Base-by-base conservation (phyloP, 2,329 filamentous ascomycete species). In the Colletotrichum abscissum region DNA sequence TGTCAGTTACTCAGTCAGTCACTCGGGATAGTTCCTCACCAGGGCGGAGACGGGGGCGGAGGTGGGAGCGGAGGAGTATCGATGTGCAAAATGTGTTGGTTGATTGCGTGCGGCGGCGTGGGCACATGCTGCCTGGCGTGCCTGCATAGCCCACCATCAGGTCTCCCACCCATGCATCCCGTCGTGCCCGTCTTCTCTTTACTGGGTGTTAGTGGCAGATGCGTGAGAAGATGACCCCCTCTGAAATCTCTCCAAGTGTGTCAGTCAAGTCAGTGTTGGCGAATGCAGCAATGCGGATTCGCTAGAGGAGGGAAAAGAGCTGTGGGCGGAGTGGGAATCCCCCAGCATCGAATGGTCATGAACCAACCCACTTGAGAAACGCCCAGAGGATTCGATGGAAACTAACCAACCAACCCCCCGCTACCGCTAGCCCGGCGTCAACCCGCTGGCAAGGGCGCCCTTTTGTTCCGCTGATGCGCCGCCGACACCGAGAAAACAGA, bases 341-440 rank as follows among this genome's bases (percentile, higher is more conserved):
- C 22, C 49, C 16, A 38, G 24, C 19, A n/a, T 58, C 28, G 58
- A 63, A 22, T 52, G 69, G 59, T 55, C 58, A 49, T 35, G 57
- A n/a, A 14, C 57, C 69, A 72, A 64, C 58, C 69, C 63, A 16
- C 28, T 64, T 64, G 62, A n/a, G 35, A 64, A 49, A 55, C 62
- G 46, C 62, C 62, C 46, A 64, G 46, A 55, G 16, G n/a, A 28
- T 28, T 63, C 7, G n/a, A 49, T 6, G 33, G 26, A 64, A 30
- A 46, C 26, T 42, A 33, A 33, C 28, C 62, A 63, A 35, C 46
- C 46, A 26, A 64, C 46, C 28, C 52, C n/a, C 28, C 52, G 52
- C 52, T 55, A 24, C 52, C 52, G 52, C 22, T 55, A 54, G 56
- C 19, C 56, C 56, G 56, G 56, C 56, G 28, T 33, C 19, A 16